Evolutionary conservation across 2,329 filamentous ascomycete species (phyloP), one percentile per base, ranked within the genome.

Genomic region (Venturia pyrina): DNA sequence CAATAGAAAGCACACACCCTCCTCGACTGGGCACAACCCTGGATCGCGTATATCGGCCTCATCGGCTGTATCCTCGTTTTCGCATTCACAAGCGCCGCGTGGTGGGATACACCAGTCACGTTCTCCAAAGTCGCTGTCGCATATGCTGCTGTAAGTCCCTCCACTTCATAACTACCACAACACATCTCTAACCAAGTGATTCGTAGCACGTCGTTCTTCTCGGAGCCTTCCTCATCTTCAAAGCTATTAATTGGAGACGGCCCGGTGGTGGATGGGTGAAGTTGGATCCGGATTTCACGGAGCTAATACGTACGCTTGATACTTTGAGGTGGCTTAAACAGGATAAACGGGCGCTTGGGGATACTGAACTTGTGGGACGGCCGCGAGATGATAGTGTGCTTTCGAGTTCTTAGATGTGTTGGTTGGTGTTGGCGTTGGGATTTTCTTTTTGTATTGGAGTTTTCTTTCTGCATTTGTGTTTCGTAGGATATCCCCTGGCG

Each of bases 121-220:
- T 63, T 63, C 19, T 32, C 37, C n/a, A 63, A 63, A 48, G 43
- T 63, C 41, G 61, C 61, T 48, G 43, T 43, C 1, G 61, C 61
- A n/a, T 63, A 63, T 32, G 61, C 61, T 24, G 61, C 61, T 40
- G 57, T 61, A 37, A 40, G 57, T 37, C 2, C 37, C 37, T 40
- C 37, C 2, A 40, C 37, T 11, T 5, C 5, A 40, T 5, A 28
- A 28, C 4, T 2, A 28, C 28, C 28, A 28, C 4, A 4, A 2
- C 2, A 28, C 28, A 28, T 28, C 28, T 28, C 28, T 28, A 28
- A 28, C 28, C 28, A 28, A 28, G 28, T 28, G 28, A 28, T 2
- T 28, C 37, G 6, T 24, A 61, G 57, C 32, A 40, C 57, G 37
- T 61, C 28, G 3, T 61, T 24, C 40, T 37, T 11, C 40, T 61